Evolutionary conservation across 2,329 filamentous ascomycete species (phyloP).

Genomic region (Teratosphaeria pseudoeucalypti): DNA sequence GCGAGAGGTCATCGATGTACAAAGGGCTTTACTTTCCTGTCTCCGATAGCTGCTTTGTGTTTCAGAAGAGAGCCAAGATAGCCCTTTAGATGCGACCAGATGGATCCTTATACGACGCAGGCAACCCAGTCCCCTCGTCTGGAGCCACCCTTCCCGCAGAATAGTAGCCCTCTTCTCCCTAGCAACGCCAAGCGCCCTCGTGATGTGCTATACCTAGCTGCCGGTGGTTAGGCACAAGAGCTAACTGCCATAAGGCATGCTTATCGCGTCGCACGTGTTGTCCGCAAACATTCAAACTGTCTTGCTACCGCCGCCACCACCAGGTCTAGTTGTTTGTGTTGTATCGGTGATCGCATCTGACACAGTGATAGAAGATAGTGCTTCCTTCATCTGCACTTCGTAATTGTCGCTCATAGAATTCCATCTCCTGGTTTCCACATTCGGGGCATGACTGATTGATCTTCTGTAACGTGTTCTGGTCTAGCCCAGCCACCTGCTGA

Average conservation of each 20-base stretch:
- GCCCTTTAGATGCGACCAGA: neutral
- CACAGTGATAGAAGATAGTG: neutral
- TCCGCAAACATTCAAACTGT: neutral
- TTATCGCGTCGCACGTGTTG: too few species aligned
- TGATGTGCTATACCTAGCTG: too few species aligned
- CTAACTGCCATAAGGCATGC: too few species aligned
- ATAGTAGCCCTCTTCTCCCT: too few species aligned
- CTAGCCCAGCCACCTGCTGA: neutral
- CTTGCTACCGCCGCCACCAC: neutral
- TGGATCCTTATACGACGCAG: too few species aligned
- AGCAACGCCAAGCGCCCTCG: too few species aligned
- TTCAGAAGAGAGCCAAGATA: neutral
- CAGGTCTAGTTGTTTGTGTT: neutral
- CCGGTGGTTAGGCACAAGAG: too few species aligned
- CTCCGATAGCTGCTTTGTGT: neutral
- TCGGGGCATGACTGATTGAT: neutral
- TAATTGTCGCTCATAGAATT: neutral
- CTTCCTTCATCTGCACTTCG: neutral
- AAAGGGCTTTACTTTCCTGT: neutral
- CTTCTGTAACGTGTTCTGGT: neutral
- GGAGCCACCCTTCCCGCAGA: too few species aligned
- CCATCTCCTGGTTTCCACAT: neutral
- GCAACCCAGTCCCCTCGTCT: too few species aligned
- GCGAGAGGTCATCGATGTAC: neutral
- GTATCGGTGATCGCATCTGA: neutral